Evolutionary conservation across 1,284 basidiomycete genomes (phyloP), one percentile per base, ranked within the genome.

Genomic region (Tylopilus microsporus): DNA sequence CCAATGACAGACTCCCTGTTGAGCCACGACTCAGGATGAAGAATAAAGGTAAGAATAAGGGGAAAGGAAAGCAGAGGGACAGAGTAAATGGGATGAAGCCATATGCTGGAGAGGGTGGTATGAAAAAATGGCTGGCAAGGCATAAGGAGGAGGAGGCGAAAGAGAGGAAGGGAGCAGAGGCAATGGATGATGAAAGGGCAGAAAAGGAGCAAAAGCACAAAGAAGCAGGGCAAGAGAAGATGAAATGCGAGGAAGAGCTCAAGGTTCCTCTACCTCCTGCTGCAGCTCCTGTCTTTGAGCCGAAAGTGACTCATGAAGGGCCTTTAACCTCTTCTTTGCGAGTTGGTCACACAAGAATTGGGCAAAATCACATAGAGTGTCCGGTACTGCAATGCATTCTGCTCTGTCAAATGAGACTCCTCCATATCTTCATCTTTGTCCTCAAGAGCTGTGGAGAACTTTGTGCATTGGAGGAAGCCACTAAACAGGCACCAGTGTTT

Each of bases 61-160:
- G 60, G 15, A 75, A 68, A 64, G 67, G 60, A 18, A 75, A 68
- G 64, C 68, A 56, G 62, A 70, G 59, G 63, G 72, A 66, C 46
- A 62, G 57, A 21, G 70, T 74, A 19, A 83, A 83, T 63, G 77
- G 77, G 45, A 82, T 78, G 16, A 85, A 90, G 66, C 87, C 87
- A 5, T 90, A 90, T 64, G 83, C 86, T 1, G 87, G 87, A 7
- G 80, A 82, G 62, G 85, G 86, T 51, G 86, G 86, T 1, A 82
- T 88, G 79, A 87, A 85, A 75, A 90, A 85, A 66, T 72, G 89
- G 70, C 71, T 91, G 45, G 83, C 85, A 39, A 79, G 80, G 62
- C 73, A 78, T 50, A 74, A 74, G 65, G 67, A 75, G 59, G 70
- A 72, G 62, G 71, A 74, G 51, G 66, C 55, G 2, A 65, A 57